Percentiles rank a stretch among this genome's conserved stretches.
phyloP scores from a whole-genome alignment of 2,329 filamentous ascomycete genomes.

The Fusarium sarcochroum region DNA sequence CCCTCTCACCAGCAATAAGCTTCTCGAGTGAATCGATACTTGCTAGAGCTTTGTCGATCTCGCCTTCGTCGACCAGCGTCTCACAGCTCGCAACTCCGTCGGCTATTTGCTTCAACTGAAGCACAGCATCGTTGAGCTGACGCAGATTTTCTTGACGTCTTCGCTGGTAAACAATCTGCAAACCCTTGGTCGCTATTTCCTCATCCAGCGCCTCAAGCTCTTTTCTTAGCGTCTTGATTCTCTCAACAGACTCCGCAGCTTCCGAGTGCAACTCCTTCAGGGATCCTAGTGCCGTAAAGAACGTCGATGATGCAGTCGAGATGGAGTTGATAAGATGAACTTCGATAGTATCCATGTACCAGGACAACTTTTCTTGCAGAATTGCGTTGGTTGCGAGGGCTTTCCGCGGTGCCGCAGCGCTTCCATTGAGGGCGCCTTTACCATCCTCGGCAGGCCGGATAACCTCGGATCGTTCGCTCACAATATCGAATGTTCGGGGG shows the following conservation, averaged over 20 bases:
- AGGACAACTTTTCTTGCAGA: conserved; percentile 96
- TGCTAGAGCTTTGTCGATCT: conserved; percentile 84
- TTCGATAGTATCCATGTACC: conserved; percentile 99
- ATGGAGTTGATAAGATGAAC: conserved; percentile 97
- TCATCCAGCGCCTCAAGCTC: conserved; percentile 86
- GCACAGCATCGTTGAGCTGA: conserved; percentile 84
- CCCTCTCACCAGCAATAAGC: conserved; percentile 81
- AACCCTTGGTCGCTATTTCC: conserved; percentile 86
- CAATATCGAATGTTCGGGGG: conserved; percentile 94
- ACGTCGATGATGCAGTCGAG: conserved; percentile 93
- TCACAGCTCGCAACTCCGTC: conserved; percentile 83
- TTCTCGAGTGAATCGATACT: conserved; percentile 83
- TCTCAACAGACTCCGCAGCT: conserved; percentile 88
- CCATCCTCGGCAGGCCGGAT: conserved; percentile 76
- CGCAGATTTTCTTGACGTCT: conserved; percentile 86
- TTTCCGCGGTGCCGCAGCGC: conserved; percentile 76
- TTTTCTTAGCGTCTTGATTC: conserved; percentile 84
- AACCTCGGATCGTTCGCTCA: conserved; percentile 97
- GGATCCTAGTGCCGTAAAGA: conserved; percentile 94
- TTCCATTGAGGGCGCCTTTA: conserved; percentile 69
- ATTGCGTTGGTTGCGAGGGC: conserved; percentile 96
- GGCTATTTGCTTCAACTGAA: conserved; percentile 85
- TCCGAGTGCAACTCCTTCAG: conserved; percentile 92
- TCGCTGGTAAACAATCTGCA: conserved; percentile 88
- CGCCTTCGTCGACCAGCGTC: conserved; percentile 83